Base-by-base conservation (phyloP, 208 protist species). In the Blechomonas ayalai region DNA sequence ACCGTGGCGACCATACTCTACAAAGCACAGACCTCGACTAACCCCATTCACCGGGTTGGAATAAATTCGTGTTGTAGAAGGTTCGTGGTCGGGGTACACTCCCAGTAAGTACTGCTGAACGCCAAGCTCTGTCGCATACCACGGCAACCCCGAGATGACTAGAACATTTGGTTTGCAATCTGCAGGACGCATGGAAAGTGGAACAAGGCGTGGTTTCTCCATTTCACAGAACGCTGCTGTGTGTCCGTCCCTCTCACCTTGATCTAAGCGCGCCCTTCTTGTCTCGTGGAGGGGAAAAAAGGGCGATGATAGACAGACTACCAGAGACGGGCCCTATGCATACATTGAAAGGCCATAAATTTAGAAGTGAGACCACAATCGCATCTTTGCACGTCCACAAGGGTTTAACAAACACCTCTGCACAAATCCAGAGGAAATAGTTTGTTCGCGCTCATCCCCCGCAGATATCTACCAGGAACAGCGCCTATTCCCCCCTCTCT, bases 11-110 rank as follows among this genome's bases (percentile, higher is more conserved):
- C 25, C 10, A 50, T 88, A 93, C 58, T 93, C 80, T 8, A 90
- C 73, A 28, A 93, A 86, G 65, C 74, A 85, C 49, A 74, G 57
- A 13, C 85, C 85, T 8, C 78, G 44, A 44, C 81, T 90, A 24
- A 64, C 49, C 22, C 85, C 85, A 60, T 90, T 93, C 0, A 65
- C 49, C 0, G 78, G 77, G 57, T 85, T 66, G 20, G 68, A 77
- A 63, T 93, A 93, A 12, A 90, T 63, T 2, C 85, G 70, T 32
- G 59, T 67, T 1, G 78, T 90, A 25, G 59, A 43, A 2, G 78
- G 85, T 5, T 53, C 24, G 0, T 44, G 61, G 26, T 37, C 34
- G 4, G 58, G 57, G 73, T 74, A 67, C 9, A 78, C 8, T 16
- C 69, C 39, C n/a, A 18, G 24, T 41, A 92, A 58, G 57, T 87